Evolutionary conservation across 306 rosid species (phyloP).

Genomic region (Glycyrrhiza uralensis): DNA sequence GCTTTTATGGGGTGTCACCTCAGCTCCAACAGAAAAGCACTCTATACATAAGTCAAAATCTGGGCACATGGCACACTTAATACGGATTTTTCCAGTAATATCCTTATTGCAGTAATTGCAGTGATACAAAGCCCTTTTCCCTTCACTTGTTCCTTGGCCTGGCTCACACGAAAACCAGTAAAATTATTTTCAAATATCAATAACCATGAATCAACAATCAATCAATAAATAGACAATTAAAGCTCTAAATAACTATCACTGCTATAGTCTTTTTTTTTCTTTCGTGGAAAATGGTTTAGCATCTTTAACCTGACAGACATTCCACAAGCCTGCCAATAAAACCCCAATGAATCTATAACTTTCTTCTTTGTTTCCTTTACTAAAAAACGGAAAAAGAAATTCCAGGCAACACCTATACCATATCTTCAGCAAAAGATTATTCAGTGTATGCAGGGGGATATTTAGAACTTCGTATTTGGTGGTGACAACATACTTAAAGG

Average conservation of each 20-base stretch:
- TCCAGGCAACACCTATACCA: neutral
- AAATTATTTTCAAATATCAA: neutral
- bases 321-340: neutral
- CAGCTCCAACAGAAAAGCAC: constrained; percentile 97
- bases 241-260: constrained; percentile 8
- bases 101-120: constrained; percentile 99
- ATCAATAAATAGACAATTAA: neutral
- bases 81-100: constrained; percentile 89
- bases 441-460: neutral
- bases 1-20: constrained; percentile 87
- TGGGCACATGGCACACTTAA: constrained; percentile 86
- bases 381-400: neutral
- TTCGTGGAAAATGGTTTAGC: neutral
- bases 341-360: neutral
- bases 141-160: constrained; percentile 89
- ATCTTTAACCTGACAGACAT: neutral
- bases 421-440: neutral
- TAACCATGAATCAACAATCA: constrained; percentile 10
- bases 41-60: constrained; percentile 97
- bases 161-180: constrained; percentile 17
- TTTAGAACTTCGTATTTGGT: neutral
- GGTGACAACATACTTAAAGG: neutral
- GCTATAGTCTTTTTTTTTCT: neutral
- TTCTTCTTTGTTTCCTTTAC: neutral
- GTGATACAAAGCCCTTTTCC: constrained; percentile 85